Percentiles rank a stretch among this genome's conserved stretches.
Evolutionary conservation across 352 stramenopile genomes (phyloP).

Genomic region (Phytopythium mirpurense): DNA sequence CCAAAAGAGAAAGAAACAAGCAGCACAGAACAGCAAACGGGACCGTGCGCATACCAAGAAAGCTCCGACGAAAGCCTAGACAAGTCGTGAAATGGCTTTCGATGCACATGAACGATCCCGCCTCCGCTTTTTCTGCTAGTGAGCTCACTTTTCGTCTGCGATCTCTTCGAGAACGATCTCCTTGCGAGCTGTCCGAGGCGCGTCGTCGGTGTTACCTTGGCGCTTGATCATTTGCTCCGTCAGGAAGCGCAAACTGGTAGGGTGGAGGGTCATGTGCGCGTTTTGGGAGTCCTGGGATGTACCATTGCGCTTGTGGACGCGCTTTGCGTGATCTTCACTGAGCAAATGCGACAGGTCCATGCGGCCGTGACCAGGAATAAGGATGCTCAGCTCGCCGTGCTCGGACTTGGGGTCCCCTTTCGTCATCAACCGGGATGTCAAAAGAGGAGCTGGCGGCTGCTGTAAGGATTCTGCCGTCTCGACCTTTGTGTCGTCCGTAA

Average conservation of each 20-base stretch:
- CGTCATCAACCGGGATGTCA: background rate
- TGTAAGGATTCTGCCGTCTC: background rate
- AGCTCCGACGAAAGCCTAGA: background rate
- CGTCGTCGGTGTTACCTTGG: constrained; percentile 22
- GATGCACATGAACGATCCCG: no score
- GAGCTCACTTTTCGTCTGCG: constrained; percentile 31
- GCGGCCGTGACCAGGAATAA: constrained; percentile 36
- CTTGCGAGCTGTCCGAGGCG: constrained; percentile 11
- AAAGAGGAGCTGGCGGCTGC: background rate
- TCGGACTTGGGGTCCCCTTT: constrained; percentile 27
- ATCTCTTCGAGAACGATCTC: constrained; percentile 37
- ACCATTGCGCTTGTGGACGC: constrained; percentile 30
- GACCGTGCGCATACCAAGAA: background rate
- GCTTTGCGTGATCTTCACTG: constrained; percentile 39
- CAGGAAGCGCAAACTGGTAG: constrained; percentile 47
- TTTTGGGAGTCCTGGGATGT: constrained; percentile 10
- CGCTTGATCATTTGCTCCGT: constrained; percentile 41
- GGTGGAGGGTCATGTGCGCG: constrained; percentile 46
- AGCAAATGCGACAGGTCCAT: constrained; percentile 49
- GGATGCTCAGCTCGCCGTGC: constrained; percentile 18
- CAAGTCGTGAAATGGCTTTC: background rate
- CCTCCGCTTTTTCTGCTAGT: background rate
- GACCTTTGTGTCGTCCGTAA: background rate
- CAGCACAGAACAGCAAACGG: no score
- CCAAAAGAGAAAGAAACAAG: constrained; percentile 23